Base-by-base conservation (phyloP, 208 protist genomes). In the Leishmania lainsoni region DNA sequence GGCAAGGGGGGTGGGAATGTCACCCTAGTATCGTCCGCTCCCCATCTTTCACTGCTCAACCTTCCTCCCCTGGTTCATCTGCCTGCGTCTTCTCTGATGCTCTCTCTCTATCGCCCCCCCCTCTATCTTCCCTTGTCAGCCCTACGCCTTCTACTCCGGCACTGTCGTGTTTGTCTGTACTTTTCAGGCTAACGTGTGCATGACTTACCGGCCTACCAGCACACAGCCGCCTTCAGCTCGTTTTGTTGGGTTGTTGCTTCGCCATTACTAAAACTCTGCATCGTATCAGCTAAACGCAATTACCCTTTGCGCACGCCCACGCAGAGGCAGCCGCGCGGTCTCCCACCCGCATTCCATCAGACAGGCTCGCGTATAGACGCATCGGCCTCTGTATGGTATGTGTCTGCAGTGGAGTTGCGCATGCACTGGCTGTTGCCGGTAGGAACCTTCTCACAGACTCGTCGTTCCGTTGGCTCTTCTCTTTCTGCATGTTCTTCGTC, bases 391-490 rank as follows among this genome's bases (percentile, higher is more conserved):
- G 45, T 48, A 51, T 51, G 17, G 49, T 2, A 26, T 74, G 14
- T 74, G 69, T 52, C 45, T 74, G 69, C 22, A 29, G 54, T 26
- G 26, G n/a, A 20, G 17, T 9, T 42, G 65, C 20, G 63, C 32
- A 4, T 69, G 63, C 32, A 48, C 35, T 22, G 26, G 48, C 48
- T 17, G 17, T 49, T 39, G 26, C 59, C 9, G n/a, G 48, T 56
- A n/a, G 8, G 59, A n/a, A 71, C n/a, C 45, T 59, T 75, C 42
- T 77, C 73, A 71, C 72, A 68, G 72, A 65, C 42, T 76, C 76
- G 51, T 35, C n/a, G 72, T 51, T 77, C 58, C 32, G 39, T 58
- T 69, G 26, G 49, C n/a, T 75, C 49, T 83, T 56, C 32, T 66
- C 49, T 39, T 51, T 20, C 42, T 68, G 5, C 32, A 80, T 80